Conservation (phyloP, 768 basidiomycete genomes). For the Auricularia cornea region DNA sequence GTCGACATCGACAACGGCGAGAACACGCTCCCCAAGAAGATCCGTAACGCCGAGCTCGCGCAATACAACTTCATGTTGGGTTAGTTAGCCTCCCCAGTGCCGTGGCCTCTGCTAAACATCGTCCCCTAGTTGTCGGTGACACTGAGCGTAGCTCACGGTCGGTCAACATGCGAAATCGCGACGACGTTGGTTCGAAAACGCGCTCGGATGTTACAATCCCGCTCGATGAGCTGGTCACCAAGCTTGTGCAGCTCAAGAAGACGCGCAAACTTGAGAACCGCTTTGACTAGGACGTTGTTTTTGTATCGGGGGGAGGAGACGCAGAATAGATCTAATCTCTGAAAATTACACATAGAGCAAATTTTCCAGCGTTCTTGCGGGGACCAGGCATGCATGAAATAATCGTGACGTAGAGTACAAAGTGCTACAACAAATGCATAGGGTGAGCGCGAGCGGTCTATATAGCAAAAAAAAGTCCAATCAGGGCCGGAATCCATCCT, state of each 20-base stretch:
- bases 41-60: constrained; percentile 92
- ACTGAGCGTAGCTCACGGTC: constrained; percentile 80
- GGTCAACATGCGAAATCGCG: constrained; percentile 93
- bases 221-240: constrained; percentile 59
- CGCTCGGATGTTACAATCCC: constrained; percentile 63
- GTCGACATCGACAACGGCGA: constrained; percentile 89
- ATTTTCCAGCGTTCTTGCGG: too few species aligned
- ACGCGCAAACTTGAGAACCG: constrained; percentile 45
- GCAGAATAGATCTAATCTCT: too few species aligned
- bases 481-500: constrained; percentile 49
- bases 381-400: background rate
- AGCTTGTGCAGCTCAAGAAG: constrained; percentile 66
- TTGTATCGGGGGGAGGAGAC: too few species aligned
- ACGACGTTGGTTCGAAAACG: constrained; percentile 81
- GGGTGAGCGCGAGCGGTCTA: background rate
- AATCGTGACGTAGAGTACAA: too few species aligned
- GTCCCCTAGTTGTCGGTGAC: constrained; percentile 57
- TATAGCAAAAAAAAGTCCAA: too few species aligned
- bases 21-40: constrained; percentile 93
- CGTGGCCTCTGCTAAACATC: background rate
- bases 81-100: constrained; percentile 28
- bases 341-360: too few species aligned
- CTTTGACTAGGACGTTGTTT: constrained; percentile 22
- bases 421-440: background rate
- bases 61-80: constrained; percentile 98